Evolutionary conservation across 2,329 filamentous ascomycete genomes (phyloP).

Genomic region (Pleomassaria siparia): DNA sequence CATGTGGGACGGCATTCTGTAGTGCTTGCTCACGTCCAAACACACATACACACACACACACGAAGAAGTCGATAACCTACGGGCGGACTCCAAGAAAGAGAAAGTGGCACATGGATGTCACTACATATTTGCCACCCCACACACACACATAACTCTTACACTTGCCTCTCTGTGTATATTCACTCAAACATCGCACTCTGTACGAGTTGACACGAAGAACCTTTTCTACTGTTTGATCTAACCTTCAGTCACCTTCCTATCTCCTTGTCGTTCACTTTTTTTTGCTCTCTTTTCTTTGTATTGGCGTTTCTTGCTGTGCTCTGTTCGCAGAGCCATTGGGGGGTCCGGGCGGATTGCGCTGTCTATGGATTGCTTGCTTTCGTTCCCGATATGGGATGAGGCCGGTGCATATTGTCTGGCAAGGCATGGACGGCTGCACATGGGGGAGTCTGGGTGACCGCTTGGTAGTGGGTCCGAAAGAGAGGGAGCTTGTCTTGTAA

Average conservation of each 20-base stretch:
- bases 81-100: conserved; percentile 11
- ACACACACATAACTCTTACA: conserved; percentile 7
- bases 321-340: not conserved
- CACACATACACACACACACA: too few species aligned
- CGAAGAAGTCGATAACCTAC: conserved; percentile 14
- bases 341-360: conserved; percentile 1
- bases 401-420: conserved; percentile 4
- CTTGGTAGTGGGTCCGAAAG: not conserved
- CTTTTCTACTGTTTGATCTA: conserved; percentile 42
- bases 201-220: conserved; percentile 10
- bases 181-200: conserved; percentile 4
- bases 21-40: conserved; percentile 9
- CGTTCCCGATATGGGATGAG: conserved; percentile 1
- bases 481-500: not conserved
- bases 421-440: conserved; percentile 1
- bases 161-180: conserved; percentile 19
- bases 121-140: not conserved
- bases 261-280: not conserved
- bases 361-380: not conserved
- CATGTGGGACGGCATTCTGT: conserved; percentile 68
- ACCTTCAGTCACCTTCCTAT: not conserved
- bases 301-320: not conserved
- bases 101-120: conserved; percentile 14
- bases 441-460: not conserved
- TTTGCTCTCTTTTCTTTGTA: conserved; percentile 2